Base-by-base conservation (phyloP, 2,329 filamentous ascomycete species). In the Colletotrichum sp. region DNA sequence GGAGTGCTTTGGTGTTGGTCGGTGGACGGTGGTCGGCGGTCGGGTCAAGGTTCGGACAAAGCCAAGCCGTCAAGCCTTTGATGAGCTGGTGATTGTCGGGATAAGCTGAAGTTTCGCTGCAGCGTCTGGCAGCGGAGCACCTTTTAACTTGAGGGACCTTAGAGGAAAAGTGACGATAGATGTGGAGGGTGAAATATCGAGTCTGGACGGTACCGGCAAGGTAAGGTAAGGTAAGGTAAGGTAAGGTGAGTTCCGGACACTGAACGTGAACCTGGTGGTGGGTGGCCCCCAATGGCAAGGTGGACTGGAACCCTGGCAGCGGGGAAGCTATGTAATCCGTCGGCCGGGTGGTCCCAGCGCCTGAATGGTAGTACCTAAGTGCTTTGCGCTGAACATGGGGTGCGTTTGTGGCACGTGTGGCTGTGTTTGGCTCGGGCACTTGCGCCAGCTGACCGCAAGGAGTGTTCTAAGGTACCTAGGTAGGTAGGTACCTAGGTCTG, bases 321-420 rank as follows among this genome's bases (percentile, higher is more conserved):
- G 72, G 60, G 72, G 72, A 71, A 75, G 72, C 72, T 75, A 75
- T 75, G 71, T 75, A 75, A 75, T 65, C 68, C 59, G 63, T 66
- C 63, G 39, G 63, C 26, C 39, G 63, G 63, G 24, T 71, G 67
- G 72, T 24, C 72, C 67, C 21, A 71, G 72, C 72, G 68, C 36
- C 32, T 52, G 24, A 13, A 34, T 24, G 55, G 26, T 28, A 49
- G 16, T 59, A 57, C 52, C 52, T 57, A 57, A 21, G 52, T 57
- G 13, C 52, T 21, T 57, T 57, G 12, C n/a, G n/a, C 28, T n/a
- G 21, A 34, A 39, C n/a, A 24, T 36, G 57, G 59, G 36, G 24
- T 34, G 26, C 44, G 71, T 64, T 73, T 39, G 21, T 59, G 67
- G 67, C 59, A 71, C 67, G 59, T 71, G 72, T 75, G 72, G 67